Percentiles rank a stretch among this genome's conserved stretches.
phyloP scores from a whole-genome alignment of 2,329 filamentous ascomycete genomes.

The Akanthomyces muscarius region DNA sequence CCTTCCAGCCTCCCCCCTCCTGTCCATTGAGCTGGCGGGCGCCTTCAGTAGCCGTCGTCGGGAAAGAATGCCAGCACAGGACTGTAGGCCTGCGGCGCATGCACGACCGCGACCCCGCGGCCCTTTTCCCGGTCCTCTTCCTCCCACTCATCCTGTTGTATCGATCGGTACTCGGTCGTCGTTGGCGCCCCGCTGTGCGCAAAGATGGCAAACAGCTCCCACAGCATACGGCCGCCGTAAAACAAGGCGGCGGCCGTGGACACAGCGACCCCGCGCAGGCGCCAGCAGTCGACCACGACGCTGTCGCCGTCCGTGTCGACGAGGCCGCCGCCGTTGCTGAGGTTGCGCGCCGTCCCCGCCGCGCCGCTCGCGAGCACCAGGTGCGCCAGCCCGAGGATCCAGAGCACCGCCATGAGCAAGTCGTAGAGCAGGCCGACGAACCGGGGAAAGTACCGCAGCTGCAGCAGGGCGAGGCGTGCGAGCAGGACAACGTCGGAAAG shows the following conservation, averaged over 20 bases:
- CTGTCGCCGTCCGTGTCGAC: slow-evolving; percentile 1
- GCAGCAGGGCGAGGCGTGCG: slow-evolving; percentile 24
- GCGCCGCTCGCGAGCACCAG: background rate
- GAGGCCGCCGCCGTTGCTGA: background rate
- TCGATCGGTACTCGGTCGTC: background rate
- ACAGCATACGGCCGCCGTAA: slow-evolving; percentile 2
- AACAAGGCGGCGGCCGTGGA: background rate
- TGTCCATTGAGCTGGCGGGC: background rate
- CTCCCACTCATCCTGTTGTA: background rate
- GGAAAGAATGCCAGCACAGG: slow-evolving; percentile 33
- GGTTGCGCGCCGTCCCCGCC: background rate
- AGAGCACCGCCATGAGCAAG: slow-evolving; percentile 25
- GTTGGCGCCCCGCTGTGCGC: too few relatives aligned
- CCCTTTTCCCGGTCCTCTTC: slow-evolving; percentile 16
- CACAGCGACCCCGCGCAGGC: slow-evolving; percentile 2
- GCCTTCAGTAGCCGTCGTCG: background rate
- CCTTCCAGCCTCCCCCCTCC: background rate
- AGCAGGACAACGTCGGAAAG: slow-evolving; percentile 28
- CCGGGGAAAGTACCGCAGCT: slow-evolving; percentile 23
- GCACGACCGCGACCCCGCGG: slow-evolving; percentile 12
- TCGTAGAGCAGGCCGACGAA: slow-evolving; percentile 29
- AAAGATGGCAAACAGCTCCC: background rate
- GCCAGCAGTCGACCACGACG: slow-evolving; percentile 6
- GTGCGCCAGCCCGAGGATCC: slow-evolving; percentile 24
- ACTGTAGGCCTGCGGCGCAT: slow-evolving; percentile 22